Base-by-base conservation (phyloP, 2,329 filamentous ascomycete species). In the Huntiella abstrusa region DNA sequence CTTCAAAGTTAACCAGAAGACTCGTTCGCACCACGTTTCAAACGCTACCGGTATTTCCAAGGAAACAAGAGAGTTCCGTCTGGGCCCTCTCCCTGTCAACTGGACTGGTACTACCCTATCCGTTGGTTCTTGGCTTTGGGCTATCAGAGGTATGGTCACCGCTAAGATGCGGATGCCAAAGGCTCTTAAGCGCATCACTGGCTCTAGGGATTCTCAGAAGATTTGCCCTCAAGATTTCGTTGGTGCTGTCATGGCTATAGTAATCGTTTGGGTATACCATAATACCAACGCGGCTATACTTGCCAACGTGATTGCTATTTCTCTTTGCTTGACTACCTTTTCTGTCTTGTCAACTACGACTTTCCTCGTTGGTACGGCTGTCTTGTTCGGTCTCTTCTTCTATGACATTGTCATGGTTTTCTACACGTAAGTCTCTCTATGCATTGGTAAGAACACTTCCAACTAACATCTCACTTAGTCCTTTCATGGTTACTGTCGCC, bases 361-460 rank as follows among this genome's bases (percentile, higher is more conserved):
- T 0, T 93, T 95, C 57, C 64, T 72, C 46, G 94, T 83, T 0
- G 85, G 85, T 0, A 81, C 80, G 5, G 61, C 87, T 38, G 77
- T 96, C 7, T 67, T 96, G 1, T 64, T 68, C 7, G 83, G 80
- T 0, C 67, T 96, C 1, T 96, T 96, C 64, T 75, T 93, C 56
- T 98, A 98, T 57, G 88, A 98, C 58, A 88, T 98, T 42, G 77
- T 91, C 60, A 86, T 88, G 69, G 83, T 91, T 4, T 91, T 91
- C 58, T 91, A 81, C 58, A 87, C 82, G 65, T 77, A 58, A 62
- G 73, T 67, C 16, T 11, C 6, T 13, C 41, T 4, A 5, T n/a
- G 4, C 6, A n/a, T n/a, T 2, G 40, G 7, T 34, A 8, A 35
- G 13, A 12, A 34, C 11, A 4, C 11, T 32, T 7, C 12, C 33